These are phyloP conservation scores for Vachellia pachyceras DNA, from an alignment of 306 rosid genomes.

Conservation along the genomic window DNA sequence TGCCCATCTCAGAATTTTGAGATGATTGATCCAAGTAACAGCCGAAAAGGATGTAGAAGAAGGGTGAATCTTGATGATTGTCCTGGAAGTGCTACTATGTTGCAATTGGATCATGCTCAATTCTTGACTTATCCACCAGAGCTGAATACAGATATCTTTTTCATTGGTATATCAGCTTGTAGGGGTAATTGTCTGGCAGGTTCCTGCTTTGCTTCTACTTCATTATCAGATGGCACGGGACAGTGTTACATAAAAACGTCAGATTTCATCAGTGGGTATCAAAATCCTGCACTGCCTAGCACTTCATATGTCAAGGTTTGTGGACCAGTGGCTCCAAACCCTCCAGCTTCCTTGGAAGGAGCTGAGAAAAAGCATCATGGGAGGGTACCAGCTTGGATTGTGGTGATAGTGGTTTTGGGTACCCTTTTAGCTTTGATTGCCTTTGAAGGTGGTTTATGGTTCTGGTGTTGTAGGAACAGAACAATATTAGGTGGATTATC, in stretches of 20 bases:
- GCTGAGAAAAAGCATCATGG: slow-evolving; percentile 30
- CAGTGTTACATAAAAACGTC: slow-evolving; percentile 36
- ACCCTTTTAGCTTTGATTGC: slow-evolving; percentile 60
- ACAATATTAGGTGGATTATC: slow-evolving; percentile 62
- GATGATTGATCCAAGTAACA: slow-evolving; percentile 58
- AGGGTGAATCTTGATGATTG: slow-evolving; percentile 52
- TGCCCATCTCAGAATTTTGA: slow-evolving; percentile 77
- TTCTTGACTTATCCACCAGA: slow-evolving; percentile 62
- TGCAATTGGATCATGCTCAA: slow-evolving; percentile 52
- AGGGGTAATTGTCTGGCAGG: slow-evolving; percentile 42
- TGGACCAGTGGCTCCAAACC: slow-evolving; percentile 40
- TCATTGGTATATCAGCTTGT: slow-evolving; percentile 35
- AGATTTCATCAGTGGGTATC: slow-evolving; percentile 45
- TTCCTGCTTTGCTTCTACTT: slow-evolving; percentile 46
- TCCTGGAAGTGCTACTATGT: slow-evolving; percentile 53
- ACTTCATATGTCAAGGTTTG: slow-evolving; percentile 54
- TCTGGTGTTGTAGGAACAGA: slow-evolving; percentile 73
- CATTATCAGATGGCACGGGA: slow-evolving; percentile 53
- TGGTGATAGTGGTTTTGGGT: slow-evolving; percentile 53
- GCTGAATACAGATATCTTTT: neutral
- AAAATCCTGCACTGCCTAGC: slow-evolving; percentile 44
- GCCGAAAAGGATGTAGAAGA: slow-evolving; percentile 68
- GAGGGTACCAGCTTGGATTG: slow-evolving; percentile 49
- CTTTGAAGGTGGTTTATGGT: slow-evolving; percentile 77
- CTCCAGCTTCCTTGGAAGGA: slow-evolving; percentile 36